Base-by-base conservation (phyloP, 2,329 filamentous ascomycete genomes). In the Colletotrichum tanaceti region DNA sequence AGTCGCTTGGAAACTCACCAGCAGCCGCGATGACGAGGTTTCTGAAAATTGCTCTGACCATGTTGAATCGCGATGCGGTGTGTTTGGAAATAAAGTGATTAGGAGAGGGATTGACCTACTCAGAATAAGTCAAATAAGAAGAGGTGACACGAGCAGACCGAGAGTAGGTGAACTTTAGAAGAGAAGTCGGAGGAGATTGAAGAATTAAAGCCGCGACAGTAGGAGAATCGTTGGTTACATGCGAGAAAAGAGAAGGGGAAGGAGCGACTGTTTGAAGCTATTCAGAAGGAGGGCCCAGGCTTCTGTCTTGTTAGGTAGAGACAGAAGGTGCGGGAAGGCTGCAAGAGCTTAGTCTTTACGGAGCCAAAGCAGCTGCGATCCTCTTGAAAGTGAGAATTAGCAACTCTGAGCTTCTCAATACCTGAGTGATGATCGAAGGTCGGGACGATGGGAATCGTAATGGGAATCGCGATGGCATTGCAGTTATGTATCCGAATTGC, bases 1-100 rank as follows among this genome's bases (percentile, higher is more conserved):
- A 50, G 41, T 50, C 58, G 28, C 11, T 18, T 13, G 58, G 58
- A 5, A 93, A 86, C 2, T 86, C 81, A 5, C 91, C 91, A 0
- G 85, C 86, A 0, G 86, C 78, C 24, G 88, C 85, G 22, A 93
- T 83, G 57, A 85, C 79, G 41, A 86, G 77, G 1, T 81, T 80
- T 16, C 81, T 81, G 74, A 93, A 87, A 49, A 86, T 83, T 7
- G 76, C 68, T 32, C n/a, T 43, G 9, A 65, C 60, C 70, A 70
- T 70, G n/a, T 13, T 65, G 38, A 20, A 16, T n/a, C 18, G 20
- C 16, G 14, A 44, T n/a, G 13, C 28, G 22, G 13, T 11, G 10
- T 41, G 32, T 14, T n/a, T 18, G 28, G 32, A 43, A 13, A 32
- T 5, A 13, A 35, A 9, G 46, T n/a, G 5, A 38, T 11, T 46